Conservation (phyloP, 2,329 filamentous ascomycete genomes). For the Monosporascus sp. region DNA sequence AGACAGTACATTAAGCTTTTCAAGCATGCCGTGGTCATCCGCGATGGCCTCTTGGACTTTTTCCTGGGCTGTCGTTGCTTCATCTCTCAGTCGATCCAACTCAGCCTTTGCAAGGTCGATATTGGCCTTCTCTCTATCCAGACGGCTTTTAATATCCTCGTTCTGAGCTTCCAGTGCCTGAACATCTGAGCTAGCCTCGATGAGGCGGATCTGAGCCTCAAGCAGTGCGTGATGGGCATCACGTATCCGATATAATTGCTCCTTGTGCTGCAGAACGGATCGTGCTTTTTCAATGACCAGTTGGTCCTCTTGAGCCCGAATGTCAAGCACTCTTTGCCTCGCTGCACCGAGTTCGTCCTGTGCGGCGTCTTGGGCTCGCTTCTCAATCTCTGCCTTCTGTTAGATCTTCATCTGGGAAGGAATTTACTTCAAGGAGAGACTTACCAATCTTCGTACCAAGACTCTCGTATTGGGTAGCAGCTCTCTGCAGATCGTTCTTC, state of each 20-base stretch:
- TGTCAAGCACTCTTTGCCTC: conserved; percentile 41
- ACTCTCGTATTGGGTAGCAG: conserved; percentile 58
- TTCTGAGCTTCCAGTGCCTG: conserved; percentile 65
- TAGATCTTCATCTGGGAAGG: conserved; percentile 7
- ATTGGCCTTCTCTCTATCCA: conserved; percentile 42
- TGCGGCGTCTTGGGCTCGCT: conserved; percentile 26
- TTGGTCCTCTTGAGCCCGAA: conserved; percentile 51
- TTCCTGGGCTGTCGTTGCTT: conserved; percentile 29
- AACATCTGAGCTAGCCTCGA: conserved; percentile 82
- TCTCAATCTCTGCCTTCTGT: conserved; percentile 28
- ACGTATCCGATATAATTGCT: conserved; percentile 58
- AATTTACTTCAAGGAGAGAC: conserved; percentile 16
- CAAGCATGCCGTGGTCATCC: conserved; percentile 33
- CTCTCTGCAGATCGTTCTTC: conserved; percentile 64
- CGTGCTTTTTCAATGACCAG: conserved; percentile 52
- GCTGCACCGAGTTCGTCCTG: conserved; percentile 28
- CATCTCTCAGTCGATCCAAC: conserved; percentile 29
- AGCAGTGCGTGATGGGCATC: conserved; percentile 59
- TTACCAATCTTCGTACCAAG: conserved; percentile 69
- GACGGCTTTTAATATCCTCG: conserved; percentile 46
- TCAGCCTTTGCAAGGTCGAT: conserved; percentile 35
- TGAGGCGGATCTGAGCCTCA: conserved; percentile 63
- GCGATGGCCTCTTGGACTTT: conserved; percentile 37
- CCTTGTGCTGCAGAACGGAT: conserved; percentile 47
- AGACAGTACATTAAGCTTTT: conserved; percentile 39